phyloP scores from a whole-genome alignment of 805 yeast genomes.

The Candida quercuum region DNA sequence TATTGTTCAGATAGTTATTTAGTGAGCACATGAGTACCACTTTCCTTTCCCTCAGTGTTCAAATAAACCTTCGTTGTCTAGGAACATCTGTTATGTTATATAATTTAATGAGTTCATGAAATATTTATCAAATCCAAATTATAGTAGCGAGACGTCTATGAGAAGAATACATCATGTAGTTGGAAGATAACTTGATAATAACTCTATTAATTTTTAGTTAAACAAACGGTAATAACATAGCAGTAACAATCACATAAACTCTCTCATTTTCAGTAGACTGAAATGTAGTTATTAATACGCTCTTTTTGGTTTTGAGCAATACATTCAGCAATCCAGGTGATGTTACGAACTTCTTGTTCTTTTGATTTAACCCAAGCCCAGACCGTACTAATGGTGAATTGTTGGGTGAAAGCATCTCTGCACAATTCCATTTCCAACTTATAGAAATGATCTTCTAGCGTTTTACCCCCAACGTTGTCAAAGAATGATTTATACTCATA shows the following conservation, averaged over 20 bases:
- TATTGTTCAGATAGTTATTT: slow-evolving; percentile 53
- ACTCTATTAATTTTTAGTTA: too few species aligned
- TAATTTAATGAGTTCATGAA: too few species aligned
- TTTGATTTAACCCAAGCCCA: slow-evolving; percentile 97
- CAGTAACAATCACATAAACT: too few species aligned
- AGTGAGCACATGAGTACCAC: slow-evolving; percentile 5
- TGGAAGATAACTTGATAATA: too few species aligned
- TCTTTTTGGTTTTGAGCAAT: slow-evolving; percentile 98
- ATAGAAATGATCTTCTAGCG: slow-evolving; percentile 92
- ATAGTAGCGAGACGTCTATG: too few species aligned
- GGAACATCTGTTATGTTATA: too few species aligned
- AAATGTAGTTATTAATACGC: slow-evolving; percentile 83
- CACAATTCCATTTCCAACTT: slow-evolving; percentile 88
- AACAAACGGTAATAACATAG: too few species aligned
- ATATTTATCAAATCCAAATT: too few species aligned
- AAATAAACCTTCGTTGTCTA: too few species aligned
- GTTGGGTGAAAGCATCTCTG: slow-evolving; percentile 92
- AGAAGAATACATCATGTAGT: too few species aligned
- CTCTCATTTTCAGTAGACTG: slow-evolving; percentile 81
- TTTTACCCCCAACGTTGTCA: slow-evolving; percentile 43
- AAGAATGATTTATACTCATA: slow-evolving; percentile 62
- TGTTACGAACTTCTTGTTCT: slow-evolving; percentile 95
- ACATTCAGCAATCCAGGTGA: slow-evolving; percentile 99
- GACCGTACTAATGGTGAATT: slow-evolving; percentile 80
- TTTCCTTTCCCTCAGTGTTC: too few species aligned